Percentiles rank a stretch among this genome's conserved stretches.
phyloP scores from a whole-genome alignment of 1,284 basidiomycete genomes.

The Quambalaria eucalypti region DNA sequence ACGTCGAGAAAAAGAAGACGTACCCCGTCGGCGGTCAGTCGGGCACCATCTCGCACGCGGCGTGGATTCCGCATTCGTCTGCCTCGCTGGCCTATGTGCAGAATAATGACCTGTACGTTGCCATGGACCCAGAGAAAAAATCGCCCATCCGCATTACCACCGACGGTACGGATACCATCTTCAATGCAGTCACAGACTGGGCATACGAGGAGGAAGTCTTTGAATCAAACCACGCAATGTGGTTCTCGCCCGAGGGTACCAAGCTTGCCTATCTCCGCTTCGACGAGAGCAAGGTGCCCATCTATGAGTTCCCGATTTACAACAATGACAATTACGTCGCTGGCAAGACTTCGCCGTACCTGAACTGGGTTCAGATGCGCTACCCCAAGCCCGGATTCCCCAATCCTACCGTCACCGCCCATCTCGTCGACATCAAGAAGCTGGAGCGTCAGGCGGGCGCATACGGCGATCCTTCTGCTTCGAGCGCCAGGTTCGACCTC shows the following conservation, averaged over 20 bases:
- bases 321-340: background rate
- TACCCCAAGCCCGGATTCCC: constrained; percentile 68
- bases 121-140: constrained; percentile 8
- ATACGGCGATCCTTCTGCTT: background rate
- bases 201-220: constrained; percentile 55
- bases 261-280: constrained; percentile 75
- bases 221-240: constrained; percentile 63
- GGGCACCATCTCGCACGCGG: constrained; percentile 12
- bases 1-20: constrained; percentile 58
- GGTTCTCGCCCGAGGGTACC: constrained; percentile 62
- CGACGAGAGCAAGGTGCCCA: constrained; percentile 78
- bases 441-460: no score
- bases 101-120: constrained; percentile 27
- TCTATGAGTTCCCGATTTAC: constrained; percentile 80
- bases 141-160: constrained; percentile 65
- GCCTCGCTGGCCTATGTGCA: constrained; percentile 22
- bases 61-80: constrained; percentile 14
- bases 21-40: constrained; percentile 50
- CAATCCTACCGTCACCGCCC: constrained; percentile 77
- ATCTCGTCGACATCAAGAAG: constrained; percentile 51
- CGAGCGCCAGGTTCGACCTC: constrained; percentile 12
- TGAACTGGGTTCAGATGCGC: constrained; percentile 27
- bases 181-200: constrained; percentile 91
- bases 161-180: constrained; percentile 70
- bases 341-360: constrained; percentile 22